Evolutionary conservation across 164 flowering plant species (phyloP).

Genomic region (Vitis amurensis): DNA sequence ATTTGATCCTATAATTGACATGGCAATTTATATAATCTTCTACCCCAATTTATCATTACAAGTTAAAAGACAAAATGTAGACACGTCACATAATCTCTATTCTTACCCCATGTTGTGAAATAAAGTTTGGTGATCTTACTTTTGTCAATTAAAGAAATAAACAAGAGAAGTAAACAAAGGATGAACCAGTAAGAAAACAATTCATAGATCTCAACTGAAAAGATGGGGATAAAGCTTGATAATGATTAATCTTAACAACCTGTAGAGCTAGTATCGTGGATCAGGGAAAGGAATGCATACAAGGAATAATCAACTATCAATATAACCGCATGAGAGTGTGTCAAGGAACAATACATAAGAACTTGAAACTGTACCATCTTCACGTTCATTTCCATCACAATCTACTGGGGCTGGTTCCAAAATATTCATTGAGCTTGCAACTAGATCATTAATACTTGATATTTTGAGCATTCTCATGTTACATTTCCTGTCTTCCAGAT

Average conservation of each 20-base stretch:
- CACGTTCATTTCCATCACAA: slow-evolving; percentile 73
- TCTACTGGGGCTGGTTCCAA: slow-evolving; percentile 84
- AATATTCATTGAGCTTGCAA: slow-evolving; percentile 93
- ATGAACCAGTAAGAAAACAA: neutral
- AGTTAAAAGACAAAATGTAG: neutral
- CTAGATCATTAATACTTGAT: slow-evolving; percentile 66
- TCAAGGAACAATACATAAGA: too few species aligned
- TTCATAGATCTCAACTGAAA: neutral
- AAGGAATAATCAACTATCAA: neutral
- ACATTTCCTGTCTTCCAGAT: slow-evolving; percentile 94
- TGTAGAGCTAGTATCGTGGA: neutral
- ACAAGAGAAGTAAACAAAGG: neutral
- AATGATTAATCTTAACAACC: neutral
- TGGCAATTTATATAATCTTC: neutral
- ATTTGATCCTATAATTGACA: neutral
- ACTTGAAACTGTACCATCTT: slow-evolving; percentile 62
- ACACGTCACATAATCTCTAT: too few species aligned
- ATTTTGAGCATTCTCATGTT: slow-evolving; percentile 91
- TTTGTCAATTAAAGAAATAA: too few species aligned
- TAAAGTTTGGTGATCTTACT: too few species aligned
- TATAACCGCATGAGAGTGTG: too few species aligned
- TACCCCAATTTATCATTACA: neutral
- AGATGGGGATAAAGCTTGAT: neutral
- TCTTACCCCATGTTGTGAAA: too few species aligned
- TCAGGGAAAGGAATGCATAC: neutral